Conservation (phyloP, 2,329 filamentous ascomycete species). For the Aspergillus jensenii region DNA sequence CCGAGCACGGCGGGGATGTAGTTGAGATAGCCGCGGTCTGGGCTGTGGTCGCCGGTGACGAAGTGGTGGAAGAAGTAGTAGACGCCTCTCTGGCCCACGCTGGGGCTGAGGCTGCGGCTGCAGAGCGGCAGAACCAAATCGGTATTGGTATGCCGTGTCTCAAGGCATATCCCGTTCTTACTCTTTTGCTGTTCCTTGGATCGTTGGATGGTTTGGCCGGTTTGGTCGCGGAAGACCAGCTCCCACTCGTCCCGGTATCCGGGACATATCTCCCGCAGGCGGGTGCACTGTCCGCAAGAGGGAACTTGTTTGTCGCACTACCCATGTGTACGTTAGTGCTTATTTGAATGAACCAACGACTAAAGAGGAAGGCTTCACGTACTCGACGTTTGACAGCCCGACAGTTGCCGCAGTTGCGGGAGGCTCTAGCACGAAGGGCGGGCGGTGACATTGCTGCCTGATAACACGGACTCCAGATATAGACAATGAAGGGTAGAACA, state of each 20-base stretch:
- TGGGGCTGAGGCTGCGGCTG: conserved; percentile 6
- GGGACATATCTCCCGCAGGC: conserved; percentile 23
- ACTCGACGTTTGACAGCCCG: conserved; percentile 23
- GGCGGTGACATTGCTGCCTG: no score
- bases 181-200: conserved; percentile 7
- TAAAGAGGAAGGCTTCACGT: neutral
- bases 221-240: conserved; percentile 31
- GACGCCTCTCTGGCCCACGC: conserved; percentile 24
- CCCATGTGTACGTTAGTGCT: no score
- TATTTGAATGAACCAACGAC: neutral
- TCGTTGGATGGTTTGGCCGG: conserved; percentile 21
- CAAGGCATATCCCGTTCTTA: neutral
- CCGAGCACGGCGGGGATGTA: conserved; percentile 20
- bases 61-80: conserved; percentile 27
- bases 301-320: conserved; percentile 25
- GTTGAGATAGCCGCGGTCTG: conserved; percentile 24
- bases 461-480: no score
- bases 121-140: neutral
- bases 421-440: conserved; percentile 12
- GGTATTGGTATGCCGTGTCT: neutral
- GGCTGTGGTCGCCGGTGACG: conserved; percentile 14
- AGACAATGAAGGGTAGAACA: no score
- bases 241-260: conserved; percentile 36
- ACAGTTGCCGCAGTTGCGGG: conserved; percentile 21
- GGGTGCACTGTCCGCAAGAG: conserved; percentile 27